Base-by-base conservation (phyloP, 441 rosid genomes). In the Macaranga tanarius region DNA sequence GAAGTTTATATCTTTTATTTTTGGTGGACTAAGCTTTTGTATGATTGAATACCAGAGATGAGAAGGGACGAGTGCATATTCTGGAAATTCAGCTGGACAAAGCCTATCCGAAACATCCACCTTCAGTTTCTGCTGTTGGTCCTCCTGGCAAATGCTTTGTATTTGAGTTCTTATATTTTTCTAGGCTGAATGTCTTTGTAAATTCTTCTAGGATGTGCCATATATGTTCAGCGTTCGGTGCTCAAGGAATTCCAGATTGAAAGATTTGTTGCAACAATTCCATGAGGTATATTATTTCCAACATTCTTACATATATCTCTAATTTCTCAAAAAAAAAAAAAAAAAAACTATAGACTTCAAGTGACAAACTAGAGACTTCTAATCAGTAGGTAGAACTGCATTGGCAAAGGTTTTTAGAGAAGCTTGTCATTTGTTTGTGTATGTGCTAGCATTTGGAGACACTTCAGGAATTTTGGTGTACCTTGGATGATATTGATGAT, bases 381-480 rank as follows among this genome's bases (percentile, higher is more conserved):
- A 55, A 48, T 61, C 47, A 73, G 31, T n/a, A 61, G 65, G 26
- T 77, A 20, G 62, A 66, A 12, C 31, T 59, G 5, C 50, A 54
- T 26, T 48, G 38, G 60, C n/a, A 56, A 71, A 48, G 23, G 34
- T 34, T 42, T 52, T 69, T 42, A 63, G 16, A 16, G 25, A 16
- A 73, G 17, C 3, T 72, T 62, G 40, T 67, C 61, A 0, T 38
- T 65, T 65, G 52, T 67, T n/a, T 45, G 12, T 20, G 17, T 54
- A 45, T 31, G 23, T 63, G 62, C 15, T 77, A 89, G 92, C 96
- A 90, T 85, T 70, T 90, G 75, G 86, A 85, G 75, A 83, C 67
- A 67, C 90, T 90, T 74, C 89, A 86, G 77, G 92, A 83, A 61
- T 86, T 90, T 71, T 89, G 95, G 96, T 85, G 87, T 65, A 82